Base-by-base conservation (phyloP, 257 asterid species). In the Cinchona pubescens region DNA sequence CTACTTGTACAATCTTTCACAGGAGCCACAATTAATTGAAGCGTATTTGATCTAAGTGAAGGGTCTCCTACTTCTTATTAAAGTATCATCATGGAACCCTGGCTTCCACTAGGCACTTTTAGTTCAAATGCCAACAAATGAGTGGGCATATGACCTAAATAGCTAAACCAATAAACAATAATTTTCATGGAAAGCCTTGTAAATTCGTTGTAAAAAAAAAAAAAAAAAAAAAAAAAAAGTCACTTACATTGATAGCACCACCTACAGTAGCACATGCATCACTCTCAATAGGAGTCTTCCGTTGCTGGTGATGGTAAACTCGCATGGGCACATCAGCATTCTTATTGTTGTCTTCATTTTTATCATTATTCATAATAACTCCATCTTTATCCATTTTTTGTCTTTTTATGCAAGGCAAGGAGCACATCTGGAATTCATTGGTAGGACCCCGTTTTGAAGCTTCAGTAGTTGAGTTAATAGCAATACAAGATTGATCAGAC, bases 301-400 rank as follows among this genome's bases (percentile, higher is more conserved):
- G 75, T 76, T 78, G 80, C 77, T 76, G 76, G 38, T 79, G 81
- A 82, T 62, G 74, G 78, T 75, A 79, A 30, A 75, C 81, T 64
- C 49, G 64, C 16, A 49, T 1, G 9, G 60, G 78, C 32, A 80
- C 66, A 51, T 74, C 70, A 32, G 11, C 21, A 74, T 76, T 85
- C 79, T 63, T 67, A 27, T 37, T 23, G 65, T 49, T 40, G 69
- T 73, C 74, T 65, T 51, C 83, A 62, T 56, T 63, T 30, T 55
- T 67, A 23, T 27, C 53, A 42, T 25, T 67, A 67, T 71, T 59
- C 21, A 63, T 46, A 48, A 75, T 37, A 46, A 53, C 27, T 45
- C 45, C 73, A 40, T 40, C 40, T 25, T 38, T 45, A 48, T 74
- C 69, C 73, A 27, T 61, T 67, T 68, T 75, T 32, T 76, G 81